Evolutionary conservation across 805 yeast genomes (phyloP), one percentile per base, ranked within the genome.

Genomic region (Hanseniaspora meyeri): DNA sequence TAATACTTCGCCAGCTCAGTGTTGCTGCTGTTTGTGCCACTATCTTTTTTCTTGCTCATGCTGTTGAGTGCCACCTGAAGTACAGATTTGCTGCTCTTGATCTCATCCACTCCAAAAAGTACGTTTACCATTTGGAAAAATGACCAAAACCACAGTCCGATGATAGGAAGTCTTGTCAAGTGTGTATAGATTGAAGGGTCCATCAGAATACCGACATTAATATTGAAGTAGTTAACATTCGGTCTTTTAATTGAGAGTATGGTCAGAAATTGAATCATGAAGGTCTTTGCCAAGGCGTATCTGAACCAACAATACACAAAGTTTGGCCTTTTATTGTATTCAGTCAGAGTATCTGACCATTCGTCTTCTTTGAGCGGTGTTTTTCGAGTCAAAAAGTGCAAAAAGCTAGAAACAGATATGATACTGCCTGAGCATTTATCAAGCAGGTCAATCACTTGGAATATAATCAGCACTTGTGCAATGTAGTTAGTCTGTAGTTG

Each of bases 151-250:
- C 83, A 62, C 0, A 80, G 74, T 0, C 96, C 95, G n/a, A 87
- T 74, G 4, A 87, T 70, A 0, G 95, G 95, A 16, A 84, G 70
- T 57, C 87, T 70, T 1, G 91, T 85, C 82, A 89, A 84, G 65
- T 84, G 85, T 48, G 83, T 74, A 65, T 84, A 85, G 49, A 84
- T 67, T 61, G 83, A 83, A 1, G 95, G 82, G 62, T 82, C 81
- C 85, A 87, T 82, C n/a, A 86, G 87, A 60, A 86, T 76, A 0
- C 96, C 96, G 0, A 95, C 95, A 63, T 87, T 90, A 3, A 86
- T 85, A 1, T 87, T 75, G 39, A 79, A 67, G 57, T 82, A 80
- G 40, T 82, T 66, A 10, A 87, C 73, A 19, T 79, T 74, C 0
- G 95, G 93, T 64, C 85, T 76, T 58, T 81, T 75, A 39, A 79